Evolutionary conservation across 768 basidiomycete genomes (phyloP).

Genomic region (Leccinum barrowsii): DNA sequence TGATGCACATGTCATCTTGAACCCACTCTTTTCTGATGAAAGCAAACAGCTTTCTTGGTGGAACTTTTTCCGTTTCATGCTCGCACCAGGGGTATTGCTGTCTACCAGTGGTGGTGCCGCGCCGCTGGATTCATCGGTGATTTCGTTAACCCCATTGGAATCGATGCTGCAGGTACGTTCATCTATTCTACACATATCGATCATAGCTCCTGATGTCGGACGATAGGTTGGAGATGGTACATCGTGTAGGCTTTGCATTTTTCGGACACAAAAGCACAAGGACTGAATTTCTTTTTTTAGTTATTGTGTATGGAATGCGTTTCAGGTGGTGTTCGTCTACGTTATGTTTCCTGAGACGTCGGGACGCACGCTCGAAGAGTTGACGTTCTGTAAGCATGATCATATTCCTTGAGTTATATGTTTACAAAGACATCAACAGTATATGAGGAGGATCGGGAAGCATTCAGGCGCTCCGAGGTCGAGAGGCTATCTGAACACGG

Average conservation of each 20-base stretch:
- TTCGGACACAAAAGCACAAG: not conserved
- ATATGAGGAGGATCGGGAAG: not conserved
- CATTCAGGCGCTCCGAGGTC: not conserved
- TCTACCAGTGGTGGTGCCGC: conserved; percentile 58
- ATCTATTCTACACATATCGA: not conserved
- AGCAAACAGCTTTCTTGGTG: conserved; percentile 49
- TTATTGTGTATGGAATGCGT: not conserved
- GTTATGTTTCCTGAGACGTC: not conserved
- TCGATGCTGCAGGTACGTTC: conserved; percentile 2
- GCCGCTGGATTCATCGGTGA: conserved; percentile 9
- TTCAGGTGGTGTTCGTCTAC: not conserved
- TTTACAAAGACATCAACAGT: not conserved
- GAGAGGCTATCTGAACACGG: not conserved
- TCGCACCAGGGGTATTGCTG: conserved; percentile 45
- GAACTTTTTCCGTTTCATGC: conserved; percentile 63
- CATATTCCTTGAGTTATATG: not conserved
- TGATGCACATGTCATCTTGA: too few relatives aligned
- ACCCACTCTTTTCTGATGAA: not conserved
- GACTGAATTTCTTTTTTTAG: too few relatives aligned
- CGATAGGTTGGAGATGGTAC: not conserved
- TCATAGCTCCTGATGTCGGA: not conserved
- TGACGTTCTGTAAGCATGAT: not conserved
- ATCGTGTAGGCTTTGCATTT: not conserved
- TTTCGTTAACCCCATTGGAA: conserved; percentile 12
- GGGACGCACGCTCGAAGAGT: not conserved